A percentile compares a stretch with the other conserved stretches of the same genome.
Evolutionary conservation across 495 filamentous ascomycete genomes (phyloP).

Genomic region (Evansstolkia leycettana): DNA sequence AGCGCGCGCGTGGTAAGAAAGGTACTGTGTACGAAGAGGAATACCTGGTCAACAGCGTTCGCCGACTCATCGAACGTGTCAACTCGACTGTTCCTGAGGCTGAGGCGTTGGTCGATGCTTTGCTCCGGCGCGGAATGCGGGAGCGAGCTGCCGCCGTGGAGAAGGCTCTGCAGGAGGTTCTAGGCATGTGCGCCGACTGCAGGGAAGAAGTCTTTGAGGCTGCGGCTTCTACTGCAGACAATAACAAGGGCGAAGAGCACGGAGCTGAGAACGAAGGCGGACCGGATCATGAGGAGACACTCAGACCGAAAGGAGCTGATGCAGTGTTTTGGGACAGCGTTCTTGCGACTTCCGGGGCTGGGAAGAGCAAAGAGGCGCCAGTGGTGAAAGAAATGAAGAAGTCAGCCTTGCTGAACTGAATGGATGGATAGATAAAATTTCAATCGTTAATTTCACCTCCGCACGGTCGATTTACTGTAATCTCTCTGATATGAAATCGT

Average conservation of each 20-base stretch:
- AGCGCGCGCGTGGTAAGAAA: conserved; percentile 87
- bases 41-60: conserved; percentile 78
- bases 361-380: conserved; percentile 22
- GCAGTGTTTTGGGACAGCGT: conserved; percentile 30
- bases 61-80: conserved; percentile 76
- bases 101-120: conserved; percentile 54
- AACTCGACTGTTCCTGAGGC: conserved; percentile 57
- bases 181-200: conserved; percentile 50
- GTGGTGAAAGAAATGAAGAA: conserved; percentile 35
- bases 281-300: conserved; percentile 10
- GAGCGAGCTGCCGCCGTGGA: conserved; percentile 75
- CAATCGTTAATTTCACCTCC: no score
- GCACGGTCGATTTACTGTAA: no score
- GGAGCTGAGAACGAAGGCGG: conserved; percentile 5
- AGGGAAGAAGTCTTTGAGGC: conserved; percentile 55
- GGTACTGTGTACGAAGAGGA: conserved; percentile 96
- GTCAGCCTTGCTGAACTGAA: conserved; percentile 42
- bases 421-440: background rate
- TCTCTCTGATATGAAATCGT: no score
- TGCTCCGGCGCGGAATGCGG: conserved; percentile 71
- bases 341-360: conserved; percentile 10
- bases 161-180: conserved; percentile 54
- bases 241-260: conserved; percentile 8
- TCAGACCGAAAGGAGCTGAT: conserved; percentile 21
- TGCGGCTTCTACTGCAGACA: conserved; percentile 3